These are phyloP conservation scores for Colletotrichum incanum DNA, from an alignment of 2,329 filamentous ascomycete species.

Conservation along the genomic window DNA sequence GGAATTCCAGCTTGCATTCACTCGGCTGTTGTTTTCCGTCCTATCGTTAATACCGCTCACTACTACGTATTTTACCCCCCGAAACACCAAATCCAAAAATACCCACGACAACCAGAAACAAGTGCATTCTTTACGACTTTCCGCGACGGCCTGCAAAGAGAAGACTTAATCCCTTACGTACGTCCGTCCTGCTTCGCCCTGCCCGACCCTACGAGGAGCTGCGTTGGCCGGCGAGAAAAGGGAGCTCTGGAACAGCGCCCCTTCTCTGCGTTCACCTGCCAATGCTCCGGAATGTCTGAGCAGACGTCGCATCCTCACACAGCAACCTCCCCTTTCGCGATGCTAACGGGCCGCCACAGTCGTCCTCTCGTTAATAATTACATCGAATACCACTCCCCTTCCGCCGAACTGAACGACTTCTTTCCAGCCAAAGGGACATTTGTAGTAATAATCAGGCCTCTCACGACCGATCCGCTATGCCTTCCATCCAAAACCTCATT, in stretches of 20 bases:
- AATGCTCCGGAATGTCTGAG: slow-evolving; percentile 38
- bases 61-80: slow-evolving; percentile 4
- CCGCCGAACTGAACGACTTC: slow-evolving; percentile 2
- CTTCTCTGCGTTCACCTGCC: slow-evolving; percentile 25
- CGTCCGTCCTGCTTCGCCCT: slow-evolving; percentile 18
- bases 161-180: slow-evolving; percentile 42
- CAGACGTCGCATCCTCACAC: slow-evolving; percentile 19
- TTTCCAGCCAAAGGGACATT: slow-evolving; percentile 24
- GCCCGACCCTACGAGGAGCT: not conserved
- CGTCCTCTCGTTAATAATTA: slow-evolving; percentile 39
- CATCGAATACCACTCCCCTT: slow-evolving; percentile 29
- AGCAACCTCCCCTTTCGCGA: slow-evolving; percentile 19
- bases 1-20: slow-evolving; percentile 63
- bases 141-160: slow-evolving; percentile 35
- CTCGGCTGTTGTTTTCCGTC: slow-evolving; percentile 64
- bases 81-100: slow-evolving; percentile 35
- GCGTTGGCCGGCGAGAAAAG: slow-evolving; percentile 26
- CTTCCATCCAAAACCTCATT: slow-evolving; percentile 56
- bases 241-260: slow-evolving; percentile 24
- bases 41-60: slow-evolving; percentile 58
- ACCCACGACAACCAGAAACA: slow-evolving; percentile 39
- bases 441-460: slow-evolving; percentile 25
- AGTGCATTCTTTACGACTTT: slow-evolving; percentile 40
- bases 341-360: slow-evolving; percentile 30
- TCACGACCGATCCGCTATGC: slow-evolving; percentile 50